Evolutionary conservation across 129 eudicot species (phyloP).

Genomic region (Logfia minima): DNA sequence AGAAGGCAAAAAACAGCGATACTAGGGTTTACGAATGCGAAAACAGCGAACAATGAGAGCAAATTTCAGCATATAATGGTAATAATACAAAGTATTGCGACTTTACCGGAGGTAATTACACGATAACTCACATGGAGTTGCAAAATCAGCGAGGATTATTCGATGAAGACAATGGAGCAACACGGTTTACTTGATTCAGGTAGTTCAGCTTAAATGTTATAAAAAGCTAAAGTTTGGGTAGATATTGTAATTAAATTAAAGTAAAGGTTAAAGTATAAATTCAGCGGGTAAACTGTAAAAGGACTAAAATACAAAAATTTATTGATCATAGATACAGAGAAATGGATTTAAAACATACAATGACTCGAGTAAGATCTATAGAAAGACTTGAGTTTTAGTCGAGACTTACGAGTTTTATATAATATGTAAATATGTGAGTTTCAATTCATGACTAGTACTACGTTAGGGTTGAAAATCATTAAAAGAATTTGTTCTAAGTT

Average conservation of each 20-base stretch:
- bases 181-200: background rate
- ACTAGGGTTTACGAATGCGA: background rate
- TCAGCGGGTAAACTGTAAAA: background rate
- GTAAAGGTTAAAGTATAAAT: background rate
- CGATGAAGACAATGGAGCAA: background rate
- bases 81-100: background rate
- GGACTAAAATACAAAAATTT: too few relatives aligned
- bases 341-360: too few relatives aligned
- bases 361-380: too few relatives aligned
- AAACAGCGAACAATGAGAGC: background rate
- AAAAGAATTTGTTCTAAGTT: too few relatives aligned
- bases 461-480: too few relatives aligned
- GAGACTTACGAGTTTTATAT: too few relatives aligned
- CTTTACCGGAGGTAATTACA: slow-evolving; percentile 15
- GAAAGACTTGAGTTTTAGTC: too few relatives aligned
- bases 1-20: background rate
- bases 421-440: too few relatives aligned
- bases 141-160: background rate
- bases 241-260: background rate
- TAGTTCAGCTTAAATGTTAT: background rate
- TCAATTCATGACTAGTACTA: too few relatives aligned
- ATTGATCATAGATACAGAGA: too few relatives aligned
- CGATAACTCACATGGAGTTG: background rate
- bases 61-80: background rate
- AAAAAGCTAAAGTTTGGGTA: background rate